Percentiles rank a stretch among this genome's conserved stretches.
These are phyloP conservation scores for Lagenidium giganteum DNA, from an alignment of 352 stramenopile genomes.

Conservation along the genomic window DNA sequence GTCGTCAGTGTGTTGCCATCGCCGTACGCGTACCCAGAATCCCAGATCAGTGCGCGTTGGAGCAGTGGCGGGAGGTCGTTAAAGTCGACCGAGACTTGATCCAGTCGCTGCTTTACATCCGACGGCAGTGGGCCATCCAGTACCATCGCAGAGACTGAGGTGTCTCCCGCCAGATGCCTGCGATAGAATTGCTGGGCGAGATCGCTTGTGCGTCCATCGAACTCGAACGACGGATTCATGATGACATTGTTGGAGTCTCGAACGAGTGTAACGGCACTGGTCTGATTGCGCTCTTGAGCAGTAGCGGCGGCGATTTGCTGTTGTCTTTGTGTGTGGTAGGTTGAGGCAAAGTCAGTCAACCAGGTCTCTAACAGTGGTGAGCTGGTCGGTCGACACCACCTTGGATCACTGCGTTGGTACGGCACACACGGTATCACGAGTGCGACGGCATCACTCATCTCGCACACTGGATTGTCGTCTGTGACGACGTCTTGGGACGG, in stretches of 20 bases:
- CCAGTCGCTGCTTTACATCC: constrained; percentile 17
- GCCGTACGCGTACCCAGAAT: constrained; percentile 21
- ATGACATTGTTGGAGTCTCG: constrained; percentile 14
- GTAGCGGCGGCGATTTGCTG: not conserved
- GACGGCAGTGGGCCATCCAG: constrained; percentile 5
- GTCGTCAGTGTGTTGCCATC: constrained; percentile 12
- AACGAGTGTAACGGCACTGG: not conserved
- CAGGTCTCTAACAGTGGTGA: constrained; percentile 18
- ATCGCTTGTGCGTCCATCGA: constrained; percentile 24
- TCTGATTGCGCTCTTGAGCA: not conserved
- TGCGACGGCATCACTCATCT: constrained; percentile 5
- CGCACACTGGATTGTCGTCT: not conserved
- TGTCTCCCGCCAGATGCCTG: constrained; percentile 11
- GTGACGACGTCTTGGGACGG: no score
- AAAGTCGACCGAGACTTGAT: constrained; percentile 12
- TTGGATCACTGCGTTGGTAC: constrained; percentile 15
- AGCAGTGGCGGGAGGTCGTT: constrained; percentile 18
- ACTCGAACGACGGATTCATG: constrained; percentile 10
- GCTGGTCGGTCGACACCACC: constrained; percentile 24
- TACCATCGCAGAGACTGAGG: not conserved
- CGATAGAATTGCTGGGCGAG: constrained; percentile 30
- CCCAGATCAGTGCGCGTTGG: constrained; percentile 30
- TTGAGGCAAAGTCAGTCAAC: constrained; percentile 22
- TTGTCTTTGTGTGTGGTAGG: constrained; percentile 1
- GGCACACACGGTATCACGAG: constrained; percentile 24